Base-by-base conservation (phyloP, 768 basidiomycete species). In the Russula earlei region DNA sequence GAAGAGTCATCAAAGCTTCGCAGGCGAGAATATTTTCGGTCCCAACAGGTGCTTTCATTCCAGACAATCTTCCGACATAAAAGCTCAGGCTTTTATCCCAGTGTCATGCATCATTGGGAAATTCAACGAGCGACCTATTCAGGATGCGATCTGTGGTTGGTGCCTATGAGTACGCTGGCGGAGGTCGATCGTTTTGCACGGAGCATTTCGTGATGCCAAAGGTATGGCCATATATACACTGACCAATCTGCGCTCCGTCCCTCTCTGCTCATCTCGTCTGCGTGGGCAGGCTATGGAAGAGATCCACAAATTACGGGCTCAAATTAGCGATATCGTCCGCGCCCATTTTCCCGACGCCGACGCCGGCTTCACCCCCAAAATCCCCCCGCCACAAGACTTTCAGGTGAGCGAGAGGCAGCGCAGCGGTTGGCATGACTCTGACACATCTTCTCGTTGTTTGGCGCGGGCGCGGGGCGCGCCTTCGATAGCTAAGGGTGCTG, bases 401-500 rank as follows among this genome's bases (percentile, higher is more conserved):
- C 94, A 97, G 75, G 91, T 88, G 53, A 52, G n/a, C n/a, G 73
- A 45, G 41, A 9, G 43, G 29, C 20, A 52, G n/a, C 22, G n/a
- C n/a, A n/a, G n/a, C n/a, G n/a, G n/a, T n/a, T n/a, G n/a, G n/a
- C n/a, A n/a, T n/a, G n/a, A n/a, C n/a, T n/a, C n/a, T n/a, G n/a
- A n/a, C n/a, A n/a, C n/a, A n/a, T n/a, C n/a, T n/a, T n/a, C n/a
- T n/a, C n/a, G n/a, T n/a, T n/a, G n/a, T n/a, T n/a, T n/a, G n/a
- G n/a, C n/a, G n/a, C n/a, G n/a, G n/a, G n/a, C n/a, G n/a, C n/a
- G n/a, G n/a, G n/a, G n/a, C n/a, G n/a, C n/a, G n/a, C n/a, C n/a
- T n/a, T n/a, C n/a, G n/a, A n/a, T n/a, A 97, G 90, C 75, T 97
- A 62, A 97, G 95, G 68, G 83, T 90, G 17, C 75, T 99, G 11